These are phyloP conservation scores for Orbilia ellipsospora DNA, from an alignment of 2,329 filamentous ascomycete genomes.

Conservation along the genomic window DNA sequence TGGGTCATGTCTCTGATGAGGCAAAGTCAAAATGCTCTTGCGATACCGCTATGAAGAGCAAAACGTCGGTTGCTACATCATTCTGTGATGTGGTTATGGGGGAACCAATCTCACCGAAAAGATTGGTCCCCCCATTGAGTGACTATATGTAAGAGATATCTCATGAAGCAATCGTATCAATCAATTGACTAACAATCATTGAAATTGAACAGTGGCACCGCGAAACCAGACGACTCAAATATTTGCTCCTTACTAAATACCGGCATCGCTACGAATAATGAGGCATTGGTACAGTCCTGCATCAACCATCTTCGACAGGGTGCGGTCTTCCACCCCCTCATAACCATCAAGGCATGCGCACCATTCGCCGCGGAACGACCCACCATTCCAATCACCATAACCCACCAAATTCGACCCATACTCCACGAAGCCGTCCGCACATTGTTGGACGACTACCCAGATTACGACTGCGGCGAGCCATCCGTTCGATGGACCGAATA, in stretches of 20 bases:
- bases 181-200: constrained; percentile 1
- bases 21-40: constrained; percentile 40
- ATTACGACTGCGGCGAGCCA: constrained; percentile 53
- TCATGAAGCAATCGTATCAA: neutral
- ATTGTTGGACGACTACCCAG: constrained; percentile 53
- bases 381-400: constrained; percentile 31
- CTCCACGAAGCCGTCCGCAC: constrained; percentile 54
- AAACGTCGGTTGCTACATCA: constrained; percentile 27
- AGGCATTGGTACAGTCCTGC: constrained; percentile 40
- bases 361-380: constrained; percentile 43
- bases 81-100: constrained; percentile 52
- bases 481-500: constrained; percentile 49
- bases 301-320: constrained; percentile 46
- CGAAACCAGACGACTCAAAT: constrained; percentile 45
- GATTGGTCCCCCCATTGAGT: constrained; percentile 25
- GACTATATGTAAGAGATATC: constrained; percentile 36
- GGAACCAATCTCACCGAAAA: constrained; percentile 45
- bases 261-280: constrained; percentile 39
- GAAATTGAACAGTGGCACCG: constrained; percentile 13
- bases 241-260: constrained; percentile 41
- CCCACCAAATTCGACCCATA: constrained; percentile 47
- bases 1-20: constrained; percentile 43
- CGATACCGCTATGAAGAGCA: constrained; percentile 39
- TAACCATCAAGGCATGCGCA: constrained; percentile 51
- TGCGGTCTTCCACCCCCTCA: constrained; percentile 47